phyloP scores from a whole-genome alignment of 352 stramenopile species.

The Pythium insidiosum region DNA sequence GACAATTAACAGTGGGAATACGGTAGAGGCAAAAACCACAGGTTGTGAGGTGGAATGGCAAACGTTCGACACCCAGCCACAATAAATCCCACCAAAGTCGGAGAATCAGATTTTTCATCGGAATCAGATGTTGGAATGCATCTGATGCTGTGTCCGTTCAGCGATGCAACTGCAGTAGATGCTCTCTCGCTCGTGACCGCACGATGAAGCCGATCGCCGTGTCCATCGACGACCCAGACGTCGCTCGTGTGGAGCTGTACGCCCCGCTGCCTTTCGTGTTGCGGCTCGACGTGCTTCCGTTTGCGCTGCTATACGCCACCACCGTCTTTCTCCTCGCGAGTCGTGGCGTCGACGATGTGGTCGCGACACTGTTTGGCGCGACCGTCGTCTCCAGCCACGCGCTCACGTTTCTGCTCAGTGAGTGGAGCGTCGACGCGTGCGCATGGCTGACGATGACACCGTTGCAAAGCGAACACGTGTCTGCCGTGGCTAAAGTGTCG shows the following conservation, averaged over 20 bases:
- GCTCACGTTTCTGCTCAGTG: slow-evolving; percentile 41
- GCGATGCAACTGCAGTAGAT: too few relatives aligned
- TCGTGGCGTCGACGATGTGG: slow-evolving; percentile 23
- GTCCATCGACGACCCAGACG: slow-evolving; percentile 41
- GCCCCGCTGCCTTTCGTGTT: slow-evolving; percentile 45
- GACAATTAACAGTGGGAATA: slow-evolving; percentile 1
- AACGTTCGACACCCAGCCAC: too few relatives aligned
- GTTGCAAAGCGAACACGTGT: not conserved
- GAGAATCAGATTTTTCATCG: too few relatives aligned
- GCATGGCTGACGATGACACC: slow-evolving; percentile 27
- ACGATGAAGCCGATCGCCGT: slow-evolving; percentile 19
- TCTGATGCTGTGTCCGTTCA: too few relatives aligned
- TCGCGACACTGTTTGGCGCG: slow-evolving; percentile 35
- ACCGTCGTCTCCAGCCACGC: slow-evolving; percentile 38
- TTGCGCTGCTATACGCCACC: slow-evolving; percentile 28
- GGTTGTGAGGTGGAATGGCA: too few relatives aligned
- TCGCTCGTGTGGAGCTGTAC: slow-evolving; percentile 48
- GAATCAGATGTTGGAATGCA: too few relatives aligned
- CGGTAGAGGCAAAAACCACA: too few relatives aligned
- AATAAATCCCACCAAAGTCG: too few relatives aligned
- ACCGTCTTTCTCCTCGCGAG: slow-evolving; percentile 20
- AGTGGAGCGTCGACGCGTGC: slow-evolving; percentile 38
- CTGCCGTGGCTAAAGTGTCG: slow-evolving; percentile 40
- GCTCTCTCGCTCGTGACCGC: not conserved
- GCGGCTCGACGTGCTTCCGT: slow-evolving; percentile 42